Evolutionary conservation across 306 rosid genomes (phyloP).

Genomic region (Trifolium dubium): DNA sequence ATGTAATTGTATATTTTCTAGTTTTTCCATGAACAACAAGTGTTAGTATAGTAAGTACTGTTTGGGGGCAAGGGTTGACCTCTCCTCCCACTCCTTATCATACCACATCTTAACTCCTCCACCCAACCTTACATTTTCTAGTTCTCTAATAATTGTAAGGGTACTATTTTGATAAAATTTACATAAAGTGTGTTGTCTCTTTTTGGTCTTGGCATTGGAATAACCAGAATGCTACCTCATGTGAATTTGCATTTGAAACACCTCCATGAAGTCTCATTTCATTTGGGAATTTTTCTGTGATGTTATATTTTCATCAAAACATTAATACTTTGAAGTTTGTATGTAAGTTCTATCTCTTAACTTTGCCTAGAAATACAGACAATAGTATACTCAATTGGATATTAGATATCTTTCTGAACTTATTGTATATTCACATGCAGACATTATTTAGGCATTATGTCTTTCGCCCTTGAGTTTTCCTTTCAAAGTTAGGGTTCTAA

Average conservation of each 20-base stretch:
- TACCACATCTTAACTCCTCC: not conserved
- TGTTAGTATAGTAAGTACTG: not conserved
- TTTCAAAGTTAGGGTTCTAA: not conserved
- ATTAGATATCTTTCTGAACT: conserved; percentile 12
- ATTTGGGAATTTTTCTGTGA: conserved; percentile 21
- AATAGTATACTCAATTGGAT: not conserved
- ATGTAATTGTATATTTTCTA: conserved; percentile 9
- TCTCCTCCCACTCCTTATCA: not conserved
- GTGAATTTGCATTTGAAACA: conserved; percentile 31
- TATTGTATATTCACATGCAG: conserved; percentile 19
- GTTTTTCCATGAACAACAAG: not conserved
- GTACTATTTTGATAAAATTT: conserved; percentile 5
- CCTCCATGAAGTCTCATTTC: not conserved
- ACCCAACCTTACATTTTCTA: conserved; percentile 2
- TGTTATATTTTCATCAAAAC: conserved; percentile 25
- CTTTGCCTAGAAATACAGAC: conserved; percentile 15
- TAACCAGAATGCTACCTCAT: conserved; percentile 16
- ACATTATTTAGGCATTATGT: conserved; percentile 1
- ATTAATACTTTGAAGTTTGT: conserved; percentile 16
- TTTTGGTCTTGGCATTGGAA: conserved; percentile 17
- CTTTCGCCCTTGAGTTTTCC: not conserved
- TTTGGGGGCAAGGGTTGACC: not conserved
- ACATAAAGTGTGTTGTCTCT: conserved; percentile 6
- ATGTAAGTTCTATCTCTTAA: conserved; percentile 17
- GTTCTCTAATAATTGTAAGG: conserved; percentile 7